Percentiles rank a stretch among this genome's conserved stretches.
phyloP scores from a whole-genome alignment of 306 rosid genomes.

The Albizia julibrissin region DNA sequence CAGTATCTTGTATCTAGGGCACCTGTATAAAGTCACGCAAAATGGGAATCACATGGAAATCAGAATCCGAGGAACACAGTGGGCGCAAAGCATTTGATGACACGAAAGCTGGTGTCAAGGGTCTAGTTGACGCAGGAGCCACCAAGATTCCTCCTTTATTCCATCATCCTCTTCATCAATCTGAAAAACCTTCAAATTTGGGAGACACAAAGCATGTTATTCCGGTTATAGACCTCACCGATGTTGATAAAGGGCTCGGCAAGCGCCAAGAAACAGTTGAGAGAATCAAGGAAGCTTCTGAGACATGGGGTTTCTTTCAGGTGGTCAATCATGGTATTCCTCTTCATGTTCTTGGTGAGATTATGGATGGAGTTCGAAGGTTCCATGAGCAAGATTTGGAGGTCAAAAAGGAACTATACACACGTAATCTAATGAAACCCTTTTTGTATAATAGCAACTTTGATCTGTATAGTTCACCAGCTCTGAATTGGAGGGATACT shows the following conservation, averaged over 20 bases:
- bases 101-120: conserved; percentile 61
- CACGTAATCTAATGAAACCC: conserved; percentile 24
- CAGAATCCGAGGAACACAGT: conserved; percentile 37
- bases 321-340: conserved; percentile 42
- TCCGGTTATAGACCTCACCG: conserved; percentile 52
- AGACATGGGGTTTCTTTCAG: conserved; percentile 49
- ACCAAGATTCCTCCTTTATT: conserved; percentile 55
- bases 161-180: conserved; percentile 31
- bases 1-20: not conserved
- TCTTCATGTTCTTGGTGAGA: conserved; percentile 41
- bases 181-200: not conserved
- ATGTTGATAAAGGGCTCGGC: not conserved
- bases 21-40: not conserved
- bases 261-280: conserved; percentile 27
- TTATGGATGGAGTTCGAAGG: conserved; percentile 37
- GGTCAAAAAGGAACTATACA: conserved; percentile 3
- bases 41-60: not conserved
- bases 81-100: not conserved
- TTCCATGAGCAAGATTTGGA: conserved; percentile 30
- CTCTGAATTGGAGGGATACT: no score
- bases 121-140: conserved; percentile 62
- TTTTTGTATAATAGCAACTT: not conserved
- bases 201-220: not conserved
- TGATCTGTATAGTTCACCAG: no score
- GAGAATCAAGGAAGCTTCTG: conserved; percentile 28